Evolutionary conservation across 345 rosid species (phyloP).

Genomic region (Hypericum perforatum): DNA sequence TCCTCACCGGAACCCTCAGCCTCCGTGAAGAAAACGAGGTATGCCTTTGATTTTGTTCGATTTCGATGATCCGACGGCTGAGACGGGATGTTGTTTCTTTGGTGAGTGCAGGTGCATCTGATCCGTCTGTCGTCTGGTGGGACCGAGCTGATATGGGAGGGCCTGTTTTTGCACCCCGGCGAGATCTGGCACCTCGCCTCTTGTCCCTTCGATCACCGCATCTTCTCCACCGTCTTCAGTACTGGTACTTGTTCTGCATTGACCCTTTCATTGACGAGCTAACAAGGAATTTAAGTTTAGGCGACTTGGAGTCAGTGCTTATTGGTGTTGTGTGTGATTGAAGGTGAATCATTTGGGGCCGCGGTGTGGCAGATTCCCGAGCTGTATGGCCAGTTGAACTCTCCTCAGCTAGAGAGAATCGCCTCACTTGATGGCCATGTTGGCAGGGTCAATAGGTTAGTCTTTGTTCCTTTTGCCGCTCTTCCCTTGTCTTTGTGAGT

Average conservation of each 20-base stretch:
- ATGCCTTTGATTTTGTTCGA: background rate
- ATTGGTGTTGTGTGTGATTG: slow-evolving; percentile 11
- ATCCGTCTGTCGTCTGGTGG: slow-evolving; percentile 79
- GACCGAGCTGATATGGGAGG: slow-evolving; percentile 81
- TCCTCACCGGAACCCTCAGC: slow-evolving; percentile 90
- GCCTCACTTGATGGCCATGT: slow-evolving; percentile 76
- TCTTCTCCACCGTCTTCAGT: slow-evolving; percentile 75
- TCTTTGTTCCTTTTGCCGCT: slow-evolving; percentile 12
- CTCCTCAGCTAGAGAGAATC: slow-evolving; percentile 71
- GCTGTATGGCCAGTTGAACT: slow-evolving; percentile 72
- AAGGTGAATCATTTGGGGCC: slow-evolving; percentile 81
- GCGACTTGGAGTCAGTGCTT: slow-evolving; percentile 1
- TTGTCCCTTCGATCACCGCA: slow-evolving; percentile 88
- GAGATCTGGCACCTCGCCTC: slow-evolving; percentile 94
- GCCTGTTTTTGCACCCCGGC: slow-evolving; percentile 78
- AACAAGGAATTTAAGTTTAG: background rate
- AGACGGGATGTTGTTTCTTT: background rate
- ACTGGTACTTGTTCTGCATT: slow-evolving; percentile 36
- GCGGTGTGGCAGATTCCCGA: slow-evolving; percentile 98
- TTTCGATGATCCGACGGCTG: slow-evolving; percentile 3
- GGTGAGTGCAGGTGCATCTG: slow-evolving; percentile 62
- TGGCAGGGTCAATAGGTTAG: slow-evolving; percentile 79
- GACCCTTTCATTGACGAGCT: no score
- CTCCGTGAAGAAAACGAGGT: slow-evolving; percentile 93
- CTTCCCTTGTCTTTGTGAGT: background rate